These are phyloP conservation scores for Boletus sensibilis DNA, from an alignment of 768 basidiomycete species.

Conservation along the genomic window DNA sequence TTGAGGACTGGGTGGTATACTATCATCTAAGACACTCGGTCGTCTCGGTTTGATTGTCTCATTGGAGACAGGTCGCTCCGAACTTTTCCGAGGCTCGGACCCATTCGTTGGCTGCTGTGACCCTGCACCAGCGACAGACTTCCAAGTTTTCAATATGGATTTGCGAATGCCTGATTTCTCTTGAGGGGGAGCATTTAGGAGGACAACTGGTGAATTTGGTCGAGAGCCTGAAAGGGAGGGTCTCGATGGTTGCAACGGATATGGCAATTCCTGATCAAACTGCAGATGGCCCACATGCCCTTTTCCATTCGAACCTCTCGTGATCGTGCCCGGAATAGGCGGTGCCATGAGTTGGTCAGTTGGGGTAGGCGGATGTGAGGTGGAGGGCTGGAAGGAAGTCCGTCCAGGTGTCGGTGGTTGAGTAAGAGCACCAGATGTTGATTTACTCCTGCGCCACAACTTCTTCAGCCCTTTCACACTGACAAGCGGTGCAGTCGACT, in stretches of 20 bases:
- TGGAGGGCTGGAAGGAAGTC: constrained; percentile 32
- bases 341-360: constrained; percentile 27
- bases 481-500: constrained; percentile 51
- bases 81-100: constrained; percentile 37
- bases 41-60: constrained; percentile 41
- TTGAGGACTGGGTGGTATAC: constrained; percentile 61
- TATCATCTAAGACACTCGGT: constrained; percentile 46
- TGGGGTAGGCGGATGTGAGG: constrained; percentile 37
- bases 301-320: constrained; percentile 22
- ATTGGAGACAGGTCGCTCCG: constrained; percentile 38
- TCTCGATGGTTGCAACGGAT: constrained; percentile 44
- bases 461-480: constrained; percentile 72
- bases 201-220: constrained; percentile 26
- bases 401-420: constrained; percentile 39
- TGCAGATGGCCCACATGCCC: constrained; percentile 48
- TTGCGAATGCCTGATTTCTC: constrained; percentile 54
- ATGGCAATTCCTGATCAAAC: constrained; percentile 62
- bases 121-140: constrained; percentile 41
- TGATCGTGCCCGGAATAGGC: constrained; percentile 25
- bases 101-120: constrained; percentile 30
- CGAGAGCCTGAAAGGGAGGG: constrained; percentile 35
- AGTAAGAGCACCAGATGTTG: constrained; percentile 34
- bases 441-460: constrained; percentile 75
- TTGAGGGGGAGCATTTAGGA: constrained; percentile 25
- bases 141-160: constrained; percentile 71